Conservation (phyloP, 768 basidiomycete species). For the Suillus ampliporus region DNA sequence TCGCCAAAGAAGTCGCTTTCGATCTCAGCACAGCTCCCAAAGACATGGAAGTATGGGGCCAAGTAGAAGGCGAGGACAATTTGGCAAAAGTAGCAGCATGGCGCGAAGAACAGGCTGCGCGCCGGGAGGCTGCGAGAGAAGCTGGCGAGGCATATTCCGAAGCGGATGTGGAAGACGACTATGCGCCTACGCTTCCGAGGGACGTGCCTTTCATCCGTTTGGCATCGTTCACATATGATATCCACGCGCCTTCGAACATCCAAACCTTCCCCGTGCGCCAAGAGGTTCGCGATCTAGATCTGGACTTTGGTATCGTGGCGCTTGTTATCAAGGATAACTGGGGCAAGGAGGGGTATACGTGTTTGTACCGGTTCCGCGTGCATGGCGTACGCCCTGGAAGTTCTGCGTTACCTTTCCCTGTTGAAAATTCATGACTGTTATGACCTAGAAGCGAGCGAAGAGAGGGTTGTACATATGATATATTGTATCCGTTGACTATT, state of each 20-base stretch:
- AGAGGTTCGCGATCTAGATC: slow-evolving; percentile 68
- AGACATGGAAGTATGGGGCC: slow-evolving; percentile 90
- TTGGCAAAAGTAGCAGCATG: slow-evolving; percentile 62
- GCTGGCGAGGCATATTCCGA: slow-evolving; percentile 38
- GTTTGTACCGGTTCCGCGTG: slow-evolving; percentile 85
- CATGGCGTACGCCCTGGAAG: slow-evolving; percentile 65
- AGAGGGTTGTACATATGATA: slow-evolving; percentile 19
- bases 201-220: slow-evolving; percentile 63
- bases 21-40: slow-evolving; percentile 83
- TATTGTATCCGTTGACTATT: slow-evolving; percentile 7
- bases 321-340: slow-evolving; percentile 85
- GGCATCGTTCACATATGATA: slow-evolving; percentile 70
- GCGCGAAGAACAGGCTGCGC: slow-evolving; percentile 48
- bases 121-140: slow-evolving; percentile 37
- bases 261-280: slow-evolving; percentile 82
- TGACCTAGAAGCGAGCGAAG: not conserved
- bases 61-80: slow-evolving; percentile 82
- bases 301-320: slow-evolving; percentile 88
- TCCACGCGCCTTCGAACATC: slow-evolving; percentile 56
- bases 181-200: slow-evolving; percentile 55
- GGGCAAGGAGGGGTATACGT: slow-evolving; percentile 84
- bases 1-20: slow-evolving; percentile 79
- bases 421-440: slow-evolving; percentile 23
- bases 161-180: slow-evolving; percentile 40
- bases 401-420: slow-evolving; percentile 41